Conservation (phyloP, 352 stramenopile species). For the Thraustochytrium striatum region DNA sequence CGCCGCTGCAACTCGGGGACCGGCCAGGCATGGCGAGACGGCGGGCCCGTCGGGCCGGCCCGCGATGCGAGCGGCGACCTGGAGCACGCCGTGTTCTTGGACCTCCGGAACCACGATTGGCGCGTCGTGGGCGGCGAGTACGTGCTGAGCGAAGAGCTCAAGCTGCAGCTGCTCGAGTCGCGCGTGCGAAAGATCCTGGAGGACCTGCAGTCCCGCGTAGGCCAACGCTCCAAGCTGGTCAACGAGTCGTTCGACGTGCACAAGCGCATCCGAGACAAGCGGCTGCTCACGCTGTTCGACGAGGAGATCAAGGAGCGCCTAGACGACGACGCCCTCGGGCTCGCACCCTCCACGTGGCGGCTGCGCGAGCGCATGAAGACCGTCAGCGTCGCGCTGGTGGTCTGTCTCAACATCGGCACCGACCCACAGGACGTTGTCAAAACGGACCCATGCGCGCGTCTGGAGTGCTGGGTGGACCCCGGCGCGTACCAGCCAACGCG, state of each 20-base stretch:
- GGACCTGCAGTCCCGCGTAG: background rate
- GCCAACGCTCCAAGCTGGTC: background rate
- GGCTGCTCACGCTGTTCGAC: background rate
- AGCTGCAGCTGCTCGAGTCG: slow-evolving; percentile 43
- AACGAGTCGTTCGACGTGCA: background rate
- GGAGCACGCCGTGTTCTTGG: slow-evolving; percentile 6
- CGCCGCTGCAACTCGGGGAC: too few relatives aligned
- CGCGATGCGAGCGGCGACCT: background rate
- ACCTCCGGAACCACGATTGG: slow-evolving; percentile 36
- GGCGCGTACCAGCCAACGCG: slow-evolving; percentile 86
- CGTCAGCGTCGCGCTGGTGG: slow-evolving; percentile 82
- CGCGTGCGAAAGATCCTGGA: background rate
- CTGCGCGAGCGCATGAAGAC: slow-evolving; percentile 57
- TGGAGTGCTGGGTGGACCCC: slow-evolving; percentile 98
- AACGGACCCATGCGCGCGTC: slow-evolving; percentile 86
- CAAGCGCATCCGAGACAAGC: slow-evolving; percentile 15
- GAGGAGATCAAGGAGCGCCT: slow-evolving; percentile 45
- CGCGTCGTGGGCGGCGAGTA: slow-evolving; percentile 32
- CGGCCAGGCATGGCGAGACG: too few relatives aligned
- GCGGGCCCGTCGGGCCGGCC: background rate
- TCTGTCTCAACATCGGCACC: slow-evolving; percentile 96
- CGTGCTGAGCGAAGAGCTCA: slow-evolving; percentile 21
- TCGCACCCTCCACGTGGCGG: slow-evolving; percentile 26
- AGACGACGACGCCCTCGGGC: slow-evolving; percentile 28
- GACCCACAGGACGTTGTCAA: slow-evolving; percentile 95